A percentile compares a stretch with the other conserved stretches of the same genome.
These are phyloP conservation scores for Chenopodium album DNA, from an alignment of 148 eudicot species.

Conservation along the genomic window DNA sequence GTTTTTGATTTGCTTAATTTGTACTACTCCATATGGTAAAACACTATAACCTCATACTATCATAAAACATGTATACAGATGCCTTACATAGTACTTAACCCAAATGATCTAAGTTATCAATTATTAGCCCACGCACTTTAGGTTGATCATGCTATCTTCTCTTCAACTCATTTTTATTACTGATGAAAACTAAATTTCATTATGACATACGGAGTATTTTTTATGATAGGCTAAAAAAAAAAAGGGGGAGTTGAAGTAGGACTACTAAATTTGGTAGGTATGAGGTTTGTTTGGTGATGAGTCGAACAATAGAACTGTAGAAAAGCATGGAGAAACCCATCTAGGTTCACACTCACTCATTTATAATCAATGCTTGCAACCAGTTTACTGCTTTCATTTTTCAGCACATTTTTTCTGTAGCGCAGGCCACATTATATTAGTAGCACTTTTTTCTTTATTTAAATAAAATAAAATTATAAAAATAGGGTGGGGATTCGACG, in stretches of 20 bases:
- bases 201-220: too few species aligned
- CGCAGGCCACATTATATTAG: constrained; percentile 1
- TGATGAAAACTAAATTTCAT: too few species aligned
- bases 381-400: constrained; percentile 15
- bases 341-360: not conserved
- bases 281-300: constrained; percentile 10
- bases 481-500: not conserved
- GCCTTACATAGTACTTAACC: not conserved
- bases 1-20: not conserved
- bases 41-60: not conserved
- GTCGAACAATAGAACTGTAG: not conserved
- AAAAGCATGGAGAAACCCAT: constrained; percentile 12
- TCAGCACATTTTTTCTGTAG: constrained; percentile 1
- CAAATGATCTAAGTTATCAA: not conserved
- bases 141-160: too few species aligned
- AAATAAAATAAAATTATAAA: not conserved
- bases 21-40: not conserved
- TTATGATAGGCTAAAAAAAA: too few species aligned
- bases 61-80: not conserved
- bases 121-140: too few species aligned
- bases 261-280: not conserved
- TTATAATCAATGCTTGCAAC: constrained; percentile 13
- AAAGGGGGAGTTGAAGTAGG: not conserved
- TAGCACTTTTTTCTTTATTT: constrained; percentile 1
- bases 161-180: too few species aligned